phyloP scores from a whole-genome alignment of 2,329 filamentous ascomycete species.

The Blastomyces parvus region DNA sequence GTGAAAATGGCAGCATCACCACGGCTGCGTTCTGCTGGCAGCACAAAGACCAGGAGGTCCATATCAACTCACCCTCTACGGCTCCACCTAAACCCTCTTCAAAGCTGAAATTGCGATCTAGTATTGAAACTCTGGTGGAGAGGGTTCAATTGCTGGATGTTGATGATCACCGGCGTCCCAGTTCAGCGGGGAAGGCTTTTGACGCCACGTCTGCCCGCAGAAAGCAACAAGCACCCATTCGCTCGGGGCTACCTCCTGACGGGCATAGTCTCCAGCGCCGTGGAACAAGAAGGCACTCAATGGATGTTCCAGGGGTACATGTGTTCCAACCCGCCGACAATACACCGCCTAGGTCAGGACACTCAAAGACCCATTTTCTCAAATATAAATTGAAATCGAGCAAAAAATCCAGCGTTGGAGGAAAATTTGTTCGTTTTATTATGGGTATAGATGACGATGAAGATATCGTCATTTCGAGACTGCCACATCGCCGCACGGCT shows the following conservation, averaged over 20 bases:
- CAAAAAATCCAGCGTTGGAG: conserved; percentile 18
- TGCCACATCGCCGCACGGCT: conserved; percentile 14
- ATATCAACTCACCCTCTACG: conserved; percentile 22
- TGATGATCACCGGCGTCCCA: conserved; percentile 25
- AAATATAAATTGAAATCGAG: background rate
- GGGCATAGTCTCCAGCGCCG: background rate
- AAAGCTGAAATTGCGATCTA: conserved; percentile 57
- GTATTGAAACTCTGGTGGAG: conserved; percentile 78
- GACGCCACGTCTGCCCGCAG: background rate
- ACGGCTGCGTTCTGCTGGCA: conserved; percentile 73
- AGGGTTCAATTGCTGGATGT: conserved; percentile 66
- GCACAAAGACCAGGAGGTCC: conserved; percentile 73
- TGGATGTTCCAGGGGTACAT: conserved; percentile 1
- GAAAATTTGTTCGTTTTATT: conserved; percentile 29
- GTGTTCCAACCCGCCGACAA: background rate
- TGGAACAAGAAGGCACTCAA: conserved; percentile 7
- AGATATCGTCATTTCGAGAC: conserved; percentile 19
- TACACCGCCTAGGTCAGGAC: conserved; percentile 7
- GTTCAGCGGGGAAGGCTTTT: background rate
- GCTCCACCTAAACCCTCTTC: conserved; percentile 43
- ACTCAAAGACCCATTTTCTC: background rate
- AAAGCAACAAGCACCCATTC: background rate
- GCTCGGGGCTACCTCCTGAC: background rate
- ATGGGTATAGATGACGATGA: conserved; percentile 25
- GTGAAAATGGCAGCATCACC: conserved; percentile 18